phyloP scores from a whole-genome alignment of 257 asterid species.

The Cruciata laevipes region DNA sequence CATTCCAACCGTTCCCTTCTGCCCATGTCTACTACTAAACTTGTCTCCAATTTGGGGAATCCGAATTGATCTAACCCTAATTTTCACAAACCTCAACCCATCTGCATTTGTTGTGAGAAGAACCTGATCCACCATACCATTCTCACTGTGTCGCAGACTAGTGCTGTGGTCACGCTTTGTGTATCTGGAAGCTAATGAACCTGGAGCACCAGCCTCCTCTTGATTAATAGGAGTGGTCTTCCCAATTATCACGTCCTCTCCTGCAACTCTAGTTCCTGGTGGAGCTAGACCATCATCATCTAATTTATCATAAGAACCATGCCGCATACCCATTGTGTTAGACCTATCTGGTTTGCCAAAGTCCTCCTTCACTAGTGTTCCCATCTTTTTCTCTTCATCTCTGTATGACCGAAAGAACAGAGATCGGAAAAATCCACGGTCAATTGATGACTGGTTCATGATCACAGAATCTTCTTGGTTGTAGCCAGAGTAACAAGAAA shows the following conservation, averaged over 20 bases:
- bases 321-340: slow-evolving; percentile 97
- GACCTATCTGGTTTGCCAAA: slow-evolving; percentile 94
- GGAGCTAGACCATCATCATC: slow-evolving; percentile 99
- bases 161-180: slow-evolving; percentile 96
- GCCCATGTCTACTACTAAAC: slow-evolving; percentile 94
- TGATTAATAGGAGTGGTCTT: slow-evolving; percentile 86
- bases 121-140: slow-evolving; percentile 94
- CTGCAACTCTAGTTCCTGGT: slow-evolving; percentile 91
- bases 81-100: slow-evolving; percentile 87
- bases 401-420: slow-evolving; percentile 89
- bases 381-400: slow-evolving; percentile 98
- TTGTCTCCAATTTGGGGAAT: slow-evolving; percentile 97
- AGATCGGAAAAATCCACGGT: slow-evolving; percentile 94
- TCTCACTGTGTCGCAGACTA: slow-evolving; percentile 91
- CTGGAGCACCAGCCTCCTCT: slow-evolving; percentile 84
- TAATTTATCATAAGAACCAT: slow-evolving; percentile 91
- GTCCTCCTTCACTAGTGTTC: slow-evolving; percentile 94
- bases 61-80: slow-evolving; percentile 87
- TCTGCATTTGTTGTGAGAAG: slow-evolving; percentile 89
- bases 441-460: slow-evolving; percentile 95
- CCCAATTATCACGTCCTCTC: slow-evolving; percentile 96
- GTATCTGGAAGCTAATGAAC: slow-evolving; percentile 73
- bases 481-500: slow-evolving; percentile 90
- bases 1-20: slow-evolving; percentile 96
- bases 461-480: slow-evolving; percentile 98